Evolutionary conservation across 1,284 basidiomycete species (phyloP).

Genomic region (Apiotrichum porosum): DNA sequence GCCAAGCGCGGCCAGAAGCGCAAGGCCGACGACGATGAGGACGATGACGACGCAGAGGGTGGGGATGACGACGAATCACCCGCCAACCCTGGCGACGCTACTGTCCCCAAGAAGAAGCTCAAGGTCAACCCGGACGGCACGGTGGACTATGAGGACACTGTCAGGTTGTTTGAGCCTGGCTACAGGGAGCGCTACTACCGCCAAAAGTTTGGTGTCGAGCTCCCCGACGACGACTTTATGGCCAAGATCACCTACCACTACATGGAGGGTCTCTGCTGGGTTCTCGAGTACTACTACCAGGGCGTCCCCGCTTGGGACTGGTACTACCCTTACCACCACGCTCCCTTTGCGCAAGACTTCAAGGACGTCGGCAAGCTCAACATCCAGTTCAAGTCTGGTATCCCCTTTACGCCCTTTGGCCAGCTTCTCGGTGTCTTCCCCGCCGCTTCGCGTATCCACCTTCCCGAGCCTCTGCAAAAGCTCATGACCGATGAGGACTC

Average conservation of each 20-base stretch:
- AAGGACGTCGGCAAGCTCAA: constrained; percentile 71
- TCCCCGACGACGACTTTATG: constrained; percentile 66
- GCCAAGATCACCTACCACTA: constrained; percentile 76
- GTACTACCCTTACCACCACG: constrained; percentile 99
- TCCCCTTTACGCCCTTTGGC: constrained; percentile 94
- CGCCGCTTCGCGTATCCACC: constrained; percentile 72
- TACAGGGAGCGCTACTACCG: constrained; percentile 93
- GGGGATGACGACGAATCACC: constrained; percentile 48
- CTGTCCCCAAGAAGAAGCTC: constrained; percentile 52
- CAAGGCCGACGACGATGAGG: constrained; percentile 53
- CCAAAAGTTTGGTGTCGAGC: constrained; percentile 83
- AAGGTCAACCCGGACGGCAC: constrained; percentile 73
- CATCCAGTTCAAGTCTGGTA: constrained; percentile 59
- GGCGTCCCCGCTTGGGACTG: constrained; percentile 98
- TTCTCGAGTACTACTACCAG: constrained; percentile 97
- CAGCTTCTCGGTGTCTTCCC: constrained; percentile 99
- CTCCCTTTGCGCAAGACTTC: constrained; percentile 96
- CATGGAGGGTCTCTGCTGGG: constrained; percentile 94
- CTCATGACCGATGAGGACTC: constrained; percentile 86
- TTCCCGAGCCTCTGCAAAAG: constrained; percentile 77
- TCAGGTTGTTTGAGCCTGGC: constrained; percentile 88
- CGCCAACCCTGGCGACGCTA: constrained; percentile 47
- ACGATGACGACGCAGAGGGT: constrained; percentile 38
- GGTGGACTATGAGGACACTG: constrained; percentile 73
- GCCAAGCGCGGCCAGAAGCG: constrained; percentile 59